Evolutionary conservation across 148 eudicot species (phyloP), one percentile per base, ranked within the genome.

Genomic region (Chenopodium album): DNA sequence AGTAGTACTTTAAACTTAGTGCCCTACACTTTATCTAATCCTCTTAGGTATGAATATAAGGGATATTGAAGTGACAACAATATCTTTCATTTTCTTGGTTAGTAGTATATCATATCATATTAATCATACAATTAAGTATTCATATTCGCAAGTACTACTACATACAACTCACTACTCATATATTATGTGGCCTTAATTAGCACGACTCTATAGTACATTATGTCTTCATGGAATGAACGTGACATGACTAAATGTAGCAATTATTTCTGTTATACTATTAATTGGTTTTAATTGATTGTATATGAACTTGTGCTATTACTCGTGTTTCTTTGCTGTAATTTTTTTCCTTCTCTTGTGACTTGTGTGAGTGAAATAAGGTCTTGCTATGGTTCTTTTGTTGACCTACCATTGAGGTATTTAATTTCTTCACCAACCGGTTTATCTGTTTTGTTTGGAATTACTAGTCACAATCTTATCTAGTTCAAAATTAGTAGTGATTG

Each of bases 31-130:
- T 37, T 37, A 72, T 72, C 16, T 72, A 47, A 44, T 72, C 75
- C 9, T 44, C 56, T 72, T 44, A 22, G 56, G 56, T 72, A 50
- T 1, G 71, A 37, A 28, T 71, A 26, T 3, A 17, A 4, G 19
- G 50, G 10, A 34, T 37, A 37, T 71, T 71, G 74, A 71, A 71
- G 22, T 32, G 74, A 71, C 28, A 37, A 10, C 74, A 37, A 41
- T 71, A 71, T 14, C 48, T 71, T 71, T 71, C 26, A 11, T 50
- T 50, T 50, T 50, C 54, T 72, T 72, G 54, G 56, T 44, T 72
- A 71, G 74, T 71, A 71, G 74, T 50, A 71, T 12, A 71, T 37
- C 74, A 37, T 71, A 7, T 71, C 74, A 71, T 19, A 37, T 71
- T 71, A 37, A 71, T 71, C 74, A 71, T 71, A 37, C 44, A 37